These are phyloP conservation scores for Carpinus viminea DNA, from an alignment of 306 rosid genomes.

Conservation along the genomic window DNA sequence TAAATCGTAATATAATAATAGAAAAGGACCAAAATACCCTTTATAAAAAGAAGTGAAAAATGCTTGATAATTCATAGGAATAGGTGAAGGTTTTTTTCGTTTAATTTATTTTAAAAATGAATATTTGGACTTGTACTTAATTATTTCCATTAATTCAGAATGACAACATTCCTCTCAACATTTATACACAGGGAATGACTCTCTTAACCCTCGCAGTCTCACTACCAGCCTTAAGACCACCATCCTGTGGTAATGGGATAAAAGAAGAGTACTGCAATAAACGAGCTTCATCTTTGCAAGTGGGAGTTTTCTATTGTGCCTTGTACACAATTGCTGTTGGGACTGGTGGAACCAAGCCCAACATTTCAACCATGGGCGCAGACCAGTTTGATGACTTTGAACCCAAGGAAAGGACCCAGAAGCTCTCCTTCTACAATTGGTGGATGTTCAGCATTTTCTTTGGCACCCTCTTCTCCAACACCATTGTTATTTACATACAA, in stretches of 20 bases:
- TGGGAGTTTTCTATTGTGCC: constrained; percentile 60
- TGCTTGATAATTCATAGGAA: too few species aligned
- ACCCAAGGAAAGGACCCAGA: constrained; percentile 56
- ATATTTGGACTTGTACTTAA: too few species aligned
- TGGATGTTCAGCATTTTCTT: constrained; percentile 72
- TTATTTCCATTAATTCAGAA: not conserved
- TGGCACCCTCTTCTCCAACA: constrained; percentile 69
- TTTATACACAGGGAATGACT: constrained; percentile 58
- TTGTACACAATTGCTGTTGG: constrained; percentile 67
- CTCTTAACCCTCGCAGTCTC: constrained; percentile 68
- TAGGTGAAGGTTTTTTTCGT: too few species aligned
- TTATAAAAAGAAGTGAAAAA: too few species aligned
- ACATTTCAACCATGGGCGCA: constrained; percentile 90
- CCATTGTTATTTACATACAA: constrained; percentile 74
- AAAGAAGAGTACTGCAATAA: constrained; percentile 32
- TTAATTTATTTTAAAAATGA: too few species aligned
- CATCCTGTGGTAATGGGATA: constrained; percentile 42
- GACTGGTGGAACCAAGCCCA: constrained; percentile 86
- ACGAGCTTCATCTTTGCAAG: constrained; percentile 55
- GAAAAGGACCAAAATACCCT: too few species aligned
- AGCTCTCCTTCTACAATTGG: constrained; percentile 87
- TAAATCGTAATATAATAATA: too few species aligned
- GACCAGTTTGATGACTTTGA: constrained; percentile 83
- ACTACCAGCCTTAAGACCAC: constrained; percentile 62
- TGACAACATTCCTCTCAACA: not conserved